These are phyloP conservation scores for Coemansia sp. DNA, from an alignment of 192 early-diverging fungal genomes.

Conservation along the genomic window DNA sequence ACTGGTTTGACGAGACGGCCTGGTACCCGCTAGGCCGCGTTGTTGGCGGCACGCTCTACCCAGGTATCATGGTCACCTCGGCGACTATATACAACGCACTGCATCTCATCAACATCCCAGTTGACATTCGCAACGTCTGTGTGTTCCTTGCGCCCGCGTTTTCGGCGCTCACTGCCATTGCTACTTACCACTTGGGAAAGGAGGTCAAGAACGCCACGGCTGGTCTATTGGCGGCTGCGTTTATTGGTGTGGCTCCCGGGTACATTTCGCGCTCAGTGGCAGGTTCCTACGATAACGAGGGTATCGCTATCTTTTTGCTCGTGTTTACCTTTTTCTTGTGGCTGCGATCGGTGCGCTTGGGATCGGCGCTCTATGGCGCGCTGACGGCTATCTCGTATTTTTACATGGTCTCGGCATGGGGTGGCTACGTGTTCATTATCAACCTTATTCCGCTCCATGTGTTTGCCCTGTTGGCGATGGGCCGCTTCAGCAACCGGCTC, in stretches of 20 bases:
- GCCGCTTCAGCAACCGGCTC: slow-evolving; percentile 86
- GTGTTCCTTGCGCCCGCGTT: slow-evolving; percentile 97
- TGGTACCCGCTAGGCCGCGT: slow-evolving; percentile 99
- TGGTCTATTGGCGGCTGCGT: slow-evolving; percentile 94
- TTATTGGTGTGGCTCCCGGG: slow-evolving; percentile 97
- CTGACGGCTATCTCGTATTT: slow-evolving; percentile 94
- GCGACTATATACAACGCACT: slow-evolving; percentile 94
- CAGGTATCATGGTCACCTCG: slow-evolving; percentile 98
- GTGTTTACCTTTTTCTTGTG: slow-evolving; percentile 98
- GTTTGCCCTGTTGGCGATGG: slow-evolving; percentile 93
- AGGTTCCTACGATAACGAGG: slow-evolving; percentile 99
- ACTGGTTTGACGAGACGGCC: slow-evolving; percentile 98
- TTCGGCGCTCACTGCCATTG: slow-evolving; percentile 93
- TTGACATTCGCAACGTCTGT: slow-evolving; percentile 98
- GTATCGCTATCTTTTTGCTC: slow-evolving; percentile 98
- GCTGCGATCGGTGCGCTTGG: slow-evolving; percentile 95
- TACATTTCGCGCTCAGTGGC: slow-evolving; percentile 99
- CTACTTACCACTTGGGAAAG: slow-evolving; percentile 89
- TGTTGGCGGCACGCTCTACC: slow-evolving; percentile 99
- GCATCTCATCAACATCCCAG: slow-evolving; percentile 90
- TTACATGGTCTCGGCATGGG: slow-evolving; percentile 99
- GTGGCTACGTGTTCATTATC: slow-evolving; percentile 99
- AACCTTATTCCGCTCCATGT: slow-evolving; percentile 98
- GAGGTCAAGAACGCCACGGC: slow-evolving; percentile 92
- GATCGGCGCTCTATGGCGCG: slow-evolving; percentile 87